These are phyloP conservation scores for Leishmania tarentolae DNA, from an alignment of 208 protist species.

Conservation along the genomic window DNA sequence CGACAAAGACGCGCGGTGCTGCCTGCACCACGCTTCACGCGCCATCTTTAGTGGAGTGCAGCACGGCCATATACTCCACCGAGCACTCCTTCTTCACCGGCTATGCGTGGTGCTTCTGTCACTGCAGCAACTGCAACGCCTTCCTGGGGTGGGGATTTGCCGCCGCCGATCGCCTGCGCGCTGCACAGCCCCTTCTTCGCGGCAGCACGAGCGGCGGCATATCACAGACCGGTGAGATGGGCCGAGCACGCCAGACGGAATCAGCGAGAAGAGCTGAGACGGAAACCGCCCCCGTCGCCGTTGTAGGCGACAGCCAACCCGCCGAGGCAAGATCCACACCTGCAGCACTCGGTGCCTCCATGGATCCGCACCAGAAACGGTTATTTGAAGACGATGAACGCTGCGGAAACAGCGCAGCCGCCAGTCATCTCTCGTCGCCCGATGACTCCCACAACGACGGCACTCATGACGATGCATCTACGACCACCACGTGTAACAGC, in stretches of 20 bases:
- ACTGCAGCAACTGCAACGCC: conserved; percentile 55
- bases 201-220: background rate
- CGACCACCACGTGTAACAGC: background rate
- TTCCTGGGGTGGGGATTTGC: conserved; percentile 87
- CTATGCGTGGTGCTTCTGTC: conserved; percentile 69
- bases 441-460: background rate
- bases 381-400: background rate
- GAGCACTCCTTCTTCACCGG: conserved; percentile 85
- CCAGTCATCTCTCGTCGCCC: background rate
- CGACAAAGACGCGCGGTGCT: background rate
- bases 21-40: background rate
- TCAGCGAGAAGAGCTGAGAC: background rate
- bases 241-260: background rate
- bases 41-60: conserved; percentile 24
- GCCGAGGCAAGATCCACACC: background rate
- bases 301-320: background rate
- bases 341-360: background rate
- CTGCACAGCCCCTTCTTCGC: background rate
- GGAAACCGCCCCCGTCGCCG: background rate
- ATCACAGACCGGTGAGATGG: background rate
- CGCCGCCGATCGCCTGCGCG: conserved; percentile 16
- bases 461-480: background rate
- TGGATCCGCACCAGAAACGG: background rate
- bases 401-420: background rate
- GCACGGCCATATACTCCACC: conserved; percentile 43